phyloP scores from a whole-genome alignment of 2,329 filamentous ascomycete genomes.

The Fusarium nematophilum region DNA sequence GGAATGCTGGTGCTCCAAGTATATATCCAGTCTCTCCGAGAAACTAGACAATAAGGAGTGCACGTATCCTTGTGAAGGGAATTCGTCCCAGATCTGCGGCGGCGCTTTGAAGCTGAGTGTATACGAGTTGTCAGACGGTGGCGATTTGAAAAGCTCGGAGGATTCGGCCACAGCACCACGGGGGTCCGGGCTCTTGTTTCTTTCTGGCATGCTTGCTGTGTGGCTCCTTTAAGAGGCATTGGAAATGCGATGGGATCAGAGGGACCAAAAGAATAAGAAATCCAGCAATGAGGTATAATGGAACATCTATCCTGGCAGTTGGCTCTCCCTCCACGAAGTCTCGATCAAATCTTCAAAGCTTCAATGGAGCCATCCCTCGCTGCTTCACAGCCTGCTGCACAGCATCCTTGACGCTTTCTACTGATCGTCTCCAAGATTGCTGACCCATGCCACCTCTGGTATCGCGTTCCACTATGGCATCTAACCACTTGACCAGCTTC shows the following conservation, averaged over 20 bases:
- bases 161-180: constrained; percentile 4
- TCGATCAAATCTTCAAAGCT: constrained; percentile 52
- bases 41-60: constrained; percentile 61
- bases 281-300: constrained; percentile 19
- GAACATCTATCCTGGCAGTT: constrained; percentile 9
- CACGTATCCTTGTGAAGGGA: constrained; percentile 64
- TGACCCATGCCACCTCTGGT: constrained; percentile 51
- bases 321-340: too few species aligned
- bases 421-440: constrained; percentile 59
- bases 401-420: constrained; percentile 57
- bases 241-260: too few species aligned
- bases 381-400: constrained; percentile 67
- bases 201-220: constrained; percentile 4
- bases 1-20: constrained; percentile 70
- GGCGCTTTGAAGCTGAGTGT: constrained; percentile 62
- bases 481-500: constrained; percentile 75
- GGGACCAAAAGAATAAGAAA: not conserved
- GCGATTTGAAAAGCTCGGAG: not conserved
- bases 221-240: constrained; percentile 7
- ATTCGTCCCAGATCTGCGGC: constrained; percentile 64
- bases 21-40: constrained; percentile 58
- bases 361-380: constrained; percentile 67
- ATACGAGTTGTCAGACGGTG: constrained; percentile 48
- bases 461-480: constrained; percentile 64
- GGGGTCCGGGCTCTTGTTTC: constrained; percentile 4